phyloP scores from a whole-genome alignment of 805 yeast species.

The Saccharomycopsis sp. region DNA sequence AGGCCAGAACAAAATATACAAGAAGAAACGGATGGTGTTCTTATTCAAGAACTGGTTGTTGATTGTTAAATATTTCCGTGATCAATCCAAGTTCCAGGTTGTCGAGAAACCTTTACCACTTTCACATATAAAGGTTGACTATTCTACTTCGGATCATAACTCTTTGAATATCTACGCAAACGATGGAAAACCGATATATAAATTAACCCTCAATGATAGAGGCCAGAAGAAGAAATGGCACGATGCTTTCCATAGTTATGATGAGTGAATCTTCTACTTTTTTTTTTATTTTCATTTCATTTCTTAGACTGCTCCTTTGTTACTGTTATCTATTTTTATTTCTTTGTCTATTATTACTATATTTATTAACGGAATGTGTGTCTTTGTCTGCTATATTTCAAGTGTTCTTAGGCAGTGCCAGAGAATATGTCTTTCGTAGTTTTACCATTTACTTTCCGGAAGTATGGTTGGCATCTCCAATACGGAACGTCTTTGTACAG shows the following conservation, averaged over 20 bases:
- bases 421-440: not conserved
- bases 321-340: too few species aligned
- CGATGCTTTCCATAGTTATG: constrained; percentile 7
- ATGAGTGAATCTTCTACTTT: not conserved
- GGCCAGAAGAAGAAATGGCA: constrained; percentile 15
- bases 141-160: constrained; percentile 19
- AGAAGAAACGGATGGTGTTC: constrained; percentile 19
- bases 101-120: constrained; percentile 18
- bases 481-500: constrained; percentile 73
- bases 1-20: constrained; percentile 19
- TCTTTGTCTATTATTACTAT: not conserved
- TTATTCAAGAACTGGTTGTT: constrained; percentile 19
- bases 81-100: constrained; percentile 14
- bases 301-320: not conserved
- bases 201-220: constrained; percentile 14
- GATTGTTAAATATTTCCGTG: constrained; percentile 13
- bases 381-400: not conserved
- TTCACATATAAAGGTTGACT: constrained; percentile 12
- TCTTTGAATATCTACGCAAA: constrained; percentile 18
- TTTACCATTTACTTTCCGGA: constrained; percentile 79
- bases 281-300: not conserved
- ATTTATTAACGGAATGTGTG: not conserved
- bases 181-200: constrained; percentile 18
- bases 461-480: constrained; percentile 96
- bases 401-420: not conserved